These are phyloP conservation scores for Drechslera avenae DNA, from an alignment of 2,329 filamentous ascomycete species.

Conservation along the genomic window DNA sequence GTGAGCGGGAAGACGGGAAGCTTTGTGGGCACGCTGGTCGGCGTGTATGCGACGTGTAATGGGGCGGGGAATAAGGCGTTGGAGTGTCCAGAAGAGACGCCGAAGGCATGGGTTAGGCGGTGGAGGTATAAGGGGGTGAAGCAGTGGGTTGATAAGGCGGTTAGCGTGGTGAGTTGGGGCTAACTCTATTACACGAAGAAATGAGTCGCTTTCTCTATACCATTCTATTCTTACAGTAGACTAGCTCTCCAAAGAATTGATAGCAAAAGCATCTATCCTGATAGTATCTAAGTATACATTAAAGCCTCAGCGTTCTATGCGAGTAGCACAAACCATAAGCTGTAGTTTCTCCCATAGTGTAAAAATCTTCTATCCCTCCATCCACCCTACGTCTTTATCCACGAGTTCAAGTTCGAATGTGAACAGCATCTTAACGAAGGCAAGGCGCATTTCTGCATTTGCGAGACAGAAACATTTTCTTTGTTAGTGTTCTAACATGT, in stretches of 20 bases:
- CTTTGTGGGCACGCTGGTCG: constrained; percentile 54
- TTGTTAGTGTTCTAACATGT: background rate
- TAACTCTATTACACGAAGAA: too few species aligned
- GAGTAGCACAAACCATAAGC: too few species aligned
- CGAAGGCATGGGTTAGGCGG: constrained; percentile 54
- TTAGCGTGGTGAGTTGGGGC: background rate
- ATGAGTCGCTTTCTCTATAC: too few species aligned
- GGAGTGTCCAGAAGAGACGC: constrained; percentile 32
- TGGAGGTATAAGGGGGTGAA: constrained; percentile 52
- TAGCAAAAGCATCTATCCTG: too few species aligned
- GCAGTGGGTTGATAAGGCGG: constrained; percentile 8
- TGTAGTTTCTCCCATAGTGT: too few species aligned
- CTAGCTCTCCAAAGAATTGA: too few species aligned
- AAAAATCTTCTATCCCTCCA: too few species aligned
- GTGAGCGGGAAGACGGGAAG: constrained; percentile 9
- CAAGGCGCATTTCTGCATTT: background rate
- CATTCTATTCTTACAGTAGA: too few species aligned
- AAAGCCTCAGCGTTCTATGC: too few species aligned
- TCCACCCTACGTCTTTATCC: too few species aligned
- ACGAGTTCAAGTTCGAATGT: background rate
- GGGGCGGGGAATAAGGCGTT: constrained; percentile 39
- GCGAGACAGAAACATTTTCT: background rate
- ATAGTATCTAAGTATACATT: too few species aligned
- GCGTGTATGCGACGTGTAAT: constrained; percentile 60
- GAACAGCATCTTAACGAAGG: background rate